Conservation (phyloP, 345 rosid genomes). For the Acer saccharum region DNA sequence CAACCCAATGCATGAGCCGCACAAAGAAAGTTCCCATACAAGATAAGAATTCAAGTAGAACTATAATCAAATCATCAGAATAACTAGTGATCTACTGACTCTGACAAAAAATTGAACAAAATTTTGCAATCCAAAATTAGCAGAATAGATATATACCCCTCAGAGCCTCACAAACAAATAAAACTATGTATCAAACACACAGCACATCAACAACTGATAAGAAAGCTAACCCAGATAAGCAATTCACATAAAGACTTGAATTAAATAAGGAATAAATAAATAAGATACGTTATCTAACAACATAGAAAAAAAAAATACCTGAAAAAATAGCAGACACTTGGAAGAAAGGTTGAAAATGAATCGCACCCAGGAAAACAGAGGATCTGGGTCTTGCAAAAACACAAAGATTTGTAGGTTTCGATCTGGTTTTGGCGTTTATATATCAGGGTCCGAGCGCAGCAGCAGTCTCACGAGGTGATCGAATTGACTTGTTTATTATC, state of each 20-base stretch:
- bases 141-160: neutral
- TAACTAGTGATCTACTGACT: neutral
- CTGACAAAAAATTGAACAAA: neutral
- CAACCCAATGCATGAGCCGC: neutral
- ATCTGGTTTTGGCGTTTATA: neutral
- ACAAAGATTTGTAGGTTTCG: neutral
- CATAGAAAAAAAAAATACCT: neutral
- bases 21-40: neutral
- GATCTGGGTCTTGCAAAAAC: neutral
- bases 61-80: neutral
- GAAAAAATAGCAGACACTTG: neutral
- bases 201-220: neutral
- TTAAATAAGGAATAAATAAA: neutral
- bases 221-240: neutral
- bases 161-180: neutral
- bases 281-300: neutral
- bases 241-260: neutral
- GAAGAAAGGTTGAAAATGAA: constrained; percentile 10
- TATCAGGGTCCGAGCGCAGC: no score
- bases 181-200: neutral
- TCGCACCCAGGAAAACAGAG: neutral
- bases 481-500: neutral
- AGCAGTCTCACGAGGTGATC: neutral
- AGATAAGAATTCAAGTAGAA: neutral
- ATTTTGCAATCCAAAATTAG: neutral